These are phyloP conservation scores for Cladophialophora carrionii DNA, from an alignment of 2,329 filamentous ascomycete genomes.

Conservation along the genomic window DNA sequence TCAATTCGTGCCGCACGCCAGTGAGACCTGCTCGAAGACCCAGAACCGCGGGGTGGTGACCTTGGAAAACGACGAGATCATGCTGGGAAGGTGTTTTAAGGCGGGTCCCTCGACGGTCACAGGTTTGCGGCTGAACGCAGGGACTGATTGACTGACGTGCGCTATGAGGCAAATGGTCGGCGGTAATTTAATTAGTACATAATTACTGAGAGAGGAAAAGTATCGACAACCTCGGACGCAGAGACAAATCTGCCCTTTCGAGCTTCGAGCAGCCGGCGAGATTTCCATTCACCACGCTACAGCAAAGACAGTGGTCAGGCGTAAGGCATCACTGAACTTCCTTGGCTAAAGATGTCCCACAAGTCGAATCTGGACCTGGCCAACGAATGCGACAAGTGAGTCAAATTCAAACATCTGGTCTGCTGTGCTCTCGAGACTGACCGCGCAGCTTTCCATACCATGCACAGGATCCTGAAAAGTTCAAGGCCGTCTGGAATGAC, in stretches of 20 bases:
- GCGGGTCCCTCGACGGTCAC: background rate
- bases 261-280: background rate
- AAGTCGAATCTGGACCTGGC: constrained; percentile 60
- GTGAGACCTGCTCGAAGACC: background rate
- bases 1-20: background rate
- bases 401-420: background rate
- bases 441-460: constrained; percentile 73
- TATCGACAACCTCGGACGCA: background rate
- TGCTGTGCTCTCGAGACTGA: background rate
- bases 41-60: background rate
- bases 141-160: background rate
- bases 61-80: background rate
- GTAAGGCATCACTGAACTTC: background rate
- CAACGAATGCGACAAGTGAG: constrained; percentile 60
- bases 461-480: constrained; percentile 60
- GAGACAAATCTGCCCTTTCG: background rate
- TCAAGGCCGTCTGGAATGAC: constrained; percentile 57
- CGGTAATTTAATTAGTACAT: background rate
- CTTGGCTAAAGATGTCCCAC: constrained; percentile 10
- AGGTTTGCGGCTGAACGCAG: background rate
- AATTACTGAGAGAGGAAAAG: background rate
- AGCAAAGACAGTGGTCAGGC: background rate
- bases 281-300: background rate
- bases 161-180: background rate
- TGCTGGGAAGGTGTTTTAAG: background rate